phyloP scores from a whole-genome alignment of 2,329 filamentous ascomycete genomes.

The Elsinoe ampelina region DNA sequence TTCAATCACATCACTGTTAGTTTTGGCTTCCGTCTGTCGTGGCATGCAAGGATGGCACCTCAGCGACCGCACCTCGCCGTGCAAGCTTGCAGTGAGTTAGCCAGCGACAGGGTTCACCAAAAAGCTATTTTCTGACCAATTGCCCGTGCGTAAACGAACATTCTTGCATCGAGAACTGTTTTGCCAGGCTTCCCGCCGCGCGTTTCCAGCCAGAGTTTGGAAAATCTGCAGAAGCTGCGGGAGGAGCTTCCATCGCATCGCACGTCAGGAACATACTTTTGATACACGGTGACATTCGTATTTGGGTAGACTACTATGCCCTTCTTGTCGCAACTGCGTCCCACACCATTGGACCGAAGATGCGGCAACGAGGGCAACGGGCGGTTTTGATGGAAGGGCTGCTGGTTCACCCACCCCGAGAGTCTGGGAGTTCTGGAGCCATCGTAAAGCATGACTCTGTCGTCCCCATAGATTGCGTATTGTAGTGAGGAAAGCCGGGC shows the following conservation, averaged over 20 bases:
- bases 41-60: background rate
- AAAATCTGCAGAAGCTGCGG: background rate
- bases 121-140: constrained; percentile 3
- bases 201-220: background rate
- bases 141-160: background rate
- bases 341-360: background rate
- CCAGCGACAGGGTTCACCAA: background rate
- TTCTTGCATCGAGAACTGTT: too few species aligned
- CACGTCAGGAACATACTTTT: background rate
- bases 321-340: background rate
- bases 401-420: background rate
- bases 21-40: background rate
- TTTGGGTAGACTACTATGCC: background rate
- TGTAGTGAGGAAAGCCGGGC: too few species aligned
- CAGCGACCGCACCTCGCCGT: background rate
- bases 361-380: background rate
- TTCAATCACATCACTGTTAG: background rate
- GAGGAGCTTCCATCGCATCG: background rate
- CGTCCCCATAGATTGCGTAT: too few species aligned
- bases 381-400: background rate
- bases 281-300: background rate
- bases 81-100: background rate
- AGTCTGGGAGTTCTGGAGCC: background rate
- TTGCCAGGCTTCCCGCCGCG: background rate
- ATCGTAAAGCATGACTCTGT: background rate